A percentile compares a stretch with the other conserved stretches of the same genome.
These are phyloP conservation scores for Sugiyamaella grinbergsii DNA, from an alignment of 1,139 yeast species.

Conservation along the genomic window DNA sequence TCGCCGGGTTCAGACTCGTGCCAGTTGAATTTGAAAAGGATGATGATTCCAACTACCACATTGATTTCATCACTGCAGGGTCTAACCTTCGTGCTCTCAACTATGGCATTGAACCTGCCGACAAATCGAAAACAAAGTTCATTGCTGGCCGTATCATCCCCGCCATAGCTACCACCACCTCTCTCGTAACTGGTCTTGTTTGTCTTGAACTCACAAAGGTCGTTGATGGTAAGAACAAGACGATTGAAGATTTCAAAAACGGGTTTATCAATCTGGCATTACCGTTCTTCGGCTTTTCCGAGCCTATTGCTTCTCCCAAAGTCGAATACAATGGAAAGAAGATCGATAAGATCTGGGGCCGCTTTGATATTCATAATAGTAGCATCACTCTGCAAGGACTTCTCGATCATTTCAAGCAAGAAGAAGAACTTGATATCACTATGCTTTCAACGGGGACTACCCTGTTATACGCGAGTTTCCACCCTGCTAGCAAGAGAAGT, in stretches of 20 bases:
- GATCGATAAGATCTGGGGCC: slow-evolving; percentile 93
- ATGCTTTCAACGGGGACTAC: slow-evolving; percentile 94
- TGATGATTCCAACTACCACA: slow-evolving; percentile 94
- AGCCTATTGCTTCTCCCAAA: slow-evolving; percentile 85
- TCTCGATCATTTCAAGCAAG: slow-evolving; percentile 70
- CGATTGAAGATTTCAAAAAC: slow-evolving; percentile 87
- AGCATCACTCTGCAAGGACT: slow-evolving; percentile 76
- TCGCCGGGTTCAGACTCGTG: slow-evolving; percentile 82
- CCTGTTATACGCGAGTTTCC: slow-evolving; percentile 86
- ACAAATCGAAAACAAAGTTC: slow-evolving; percentile 71
- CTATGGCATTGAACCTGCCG: slow-evolving; percentile 65
- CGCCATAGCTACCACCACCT: slow-evolving; percentile 98
- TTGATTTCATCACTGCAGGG: slow-evolving; percentile 95
- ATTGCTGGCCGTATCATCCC: slow-evolving; percentile 92
- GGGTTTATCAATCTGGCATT: slow-evolving; percentile 93
- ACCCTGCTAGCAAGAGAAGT: slow-evolving; percentile 85
- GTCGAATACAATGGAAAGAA: slow-evolving; percentile 74
- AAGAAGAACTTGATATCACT: slow-evolving; percentile 82
- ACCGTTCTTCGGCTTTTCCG: slow-evolving; percentile 96
- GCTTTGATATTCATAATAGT: slow-evolving; percentile 73
- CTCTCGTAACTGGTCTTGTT: slow-evolving; percentile 91
- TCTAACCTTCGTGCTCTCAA: slow-evolving; percentile 94
- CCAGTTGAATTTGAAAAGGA: slow-evolving; percentile 97
- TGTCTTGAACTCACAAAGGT: slow-evolving; percentile 91
- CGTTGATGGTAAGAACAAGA: slow-evolving; percentile 62